These are phyloP conservation scores for Stereocaulon alpinum DNA, from an alignment of 495 filamentous ascomycete genomes.

Conservation along the genomic window DNA sequence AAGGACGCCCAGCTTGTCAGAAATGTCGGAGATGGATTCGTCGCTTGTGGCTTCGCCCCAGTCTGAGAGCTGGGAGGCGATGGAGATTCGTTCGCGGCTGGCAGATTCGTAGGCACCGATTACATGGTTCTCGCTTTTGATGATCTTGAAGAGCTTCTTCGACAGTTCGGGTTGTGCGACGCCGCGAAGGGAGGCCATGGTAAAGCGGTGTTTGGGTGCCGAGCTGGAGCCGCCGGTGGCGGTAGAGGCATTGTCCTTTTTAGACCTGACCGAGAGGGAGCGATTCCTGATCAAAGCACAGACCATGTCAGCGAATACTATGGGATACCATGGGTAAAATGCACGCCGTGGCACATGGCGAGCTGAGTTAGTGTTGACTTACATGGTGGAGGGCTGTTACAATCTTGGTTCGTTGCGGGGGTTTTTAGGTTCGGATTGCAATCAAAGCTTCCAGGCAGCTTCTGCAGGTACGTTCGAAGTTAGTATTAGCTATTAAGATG, in stretches of 20 bases:
- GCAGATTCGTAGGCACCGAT: conserved; percentile 76
- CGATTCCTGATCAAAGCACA: conserved; percentile 41
- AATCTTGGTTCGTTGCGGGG: neutral
- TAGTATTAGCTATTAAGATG: neutral
- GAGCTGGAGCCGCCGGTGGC: conserved; percentile 24
- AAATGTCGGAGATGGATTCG: conserved; percentile 75
- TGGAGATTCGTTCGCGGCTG: conserved; percentile 64
- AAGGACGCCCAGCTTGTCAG: conserved; percentile 88
- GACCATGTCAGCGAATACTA: neutral
- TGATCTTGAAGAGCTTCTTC: conserved; percentile 73
- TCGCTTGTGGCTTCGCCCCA: conserved; percentile 90
- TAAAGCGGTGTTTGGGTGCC: conserved; percentile 53
- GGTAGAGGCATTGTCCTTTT: conserved; percentile 28
- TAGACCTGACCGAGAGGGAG: conserved; percentile 49
- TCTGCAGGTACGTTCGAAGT: neutral
- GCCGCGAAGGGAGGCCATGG: conserved; percentile 70
- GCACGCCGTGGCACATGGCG: neutral
- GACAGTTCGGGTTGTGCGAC: conserved; percentile 74
- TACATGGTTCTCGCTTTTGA: conserved; percentile 82
- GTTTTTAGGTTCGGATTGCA: neutral
- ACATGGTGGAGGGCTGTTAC: neutral
- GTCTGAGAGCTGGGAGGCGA: conserved; percentile 86
- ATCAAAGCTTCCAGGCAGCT: neutral
- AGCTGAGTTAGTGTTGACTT: neutral
- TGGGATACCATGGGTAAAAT: neutral